Evolutionary conservation across 768 basidiomycete genomes (phyloP).

Genomic region (Calvatia gigantea): DNA sequence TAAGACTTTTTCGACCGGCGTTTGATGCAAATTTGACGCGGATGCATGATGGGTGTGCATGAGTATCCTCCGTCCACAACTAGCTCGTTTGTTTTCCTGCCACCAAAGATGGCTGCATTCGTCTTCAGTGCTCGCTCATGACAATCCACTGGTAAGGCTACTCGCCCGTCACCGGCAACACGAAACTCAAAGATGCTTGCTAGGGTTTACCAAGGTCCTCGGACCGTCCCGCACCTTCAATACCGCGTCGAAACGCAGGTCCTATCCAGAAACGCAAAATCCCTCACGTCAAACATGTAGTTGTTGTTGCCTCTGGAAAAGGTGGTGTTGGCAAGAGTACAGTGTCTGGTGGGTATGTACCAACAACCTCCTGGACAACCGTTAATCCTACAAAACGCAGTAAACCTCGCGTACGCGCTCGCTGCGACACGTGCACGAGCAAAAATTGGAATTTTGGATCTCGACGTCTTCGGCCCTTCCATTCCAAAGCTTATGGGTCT

Average conservation of each 20-base stretch:
- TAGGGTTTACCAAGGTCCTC: conserved; percentile 29
- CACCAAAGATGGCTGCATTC: conserved; percentile 1
- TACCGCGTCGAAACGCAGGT: conserved; percentile 57
- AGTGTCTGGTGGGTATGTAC: conserved; percentile 62
- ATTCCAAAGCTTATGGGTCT: conserved; percentile 93
- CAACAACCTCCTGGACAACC: neutral
- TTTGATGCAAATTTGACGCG: no score
- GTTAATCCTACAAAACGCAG: conserved; percentile 31
- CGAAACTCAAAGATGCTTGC: neutral
- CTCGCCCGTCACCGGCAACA: neutral
- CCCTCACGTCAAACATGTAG: conserved; percentile 72
- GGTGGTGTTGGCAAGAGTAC: conserved; percentile 97
- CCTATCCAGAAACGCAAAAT: conserved; percentile 53
- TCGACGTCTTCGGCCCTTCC: conserved; percentile 95
- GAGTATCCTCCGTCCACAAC: conserved; percentile 1
- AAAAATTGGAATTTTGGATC: conserved; percentile 84
- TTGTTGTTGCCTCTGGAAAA: conserved; percentile 90
- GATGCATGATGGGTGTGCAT: no score
- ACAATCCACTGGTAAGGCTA: conserved; percentile 51
- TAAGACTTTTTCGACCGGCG: no score
- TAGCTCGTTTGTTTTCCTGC: neutral
- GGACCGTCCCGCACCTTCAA: conserved; percentile 36
- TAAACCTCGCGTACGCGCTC: conserved; percentile 78
- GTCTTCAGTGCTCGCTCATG: conserved; percentile 28
- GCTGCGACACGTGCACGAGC: conserved; percentile 45